These are phyloP conservation scores for Zygosaccharomyces rouxii DNA, from an alignment of 805 yeast genomes.

Conservation along the genomic window DNA sequence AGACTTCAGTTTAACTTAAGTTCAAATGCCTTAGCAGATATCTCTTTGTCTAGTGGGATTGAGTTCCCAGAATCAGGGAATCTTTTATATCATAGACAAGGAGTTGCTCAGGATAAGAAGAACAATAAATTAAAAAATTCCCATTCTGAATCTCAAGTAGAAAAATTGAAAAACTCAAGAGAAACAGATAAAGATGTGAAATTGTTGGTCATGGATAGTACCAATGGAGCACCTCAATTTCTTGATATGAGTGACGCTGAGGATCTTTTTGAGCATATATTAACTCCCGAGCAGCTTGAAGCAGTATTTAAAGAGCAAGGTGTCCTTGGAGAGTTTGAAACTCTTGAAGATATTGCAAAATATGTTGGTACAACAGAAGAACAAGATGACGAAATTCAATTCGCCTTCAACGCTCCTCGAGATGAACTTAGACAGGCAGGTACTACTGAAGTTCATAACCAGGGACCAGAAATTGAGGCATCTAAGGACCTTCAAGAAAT, in stretches of 20 bases:
- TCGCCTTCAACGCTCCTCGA: background rate
- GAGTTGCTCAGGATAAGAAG: background rate
- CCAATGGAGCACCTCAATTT: conserved; percentile 17
- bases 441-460: background rate
- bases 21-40: conserved; percentile 9
- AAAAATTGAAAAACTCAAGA: background rate
- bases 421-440: background rate
- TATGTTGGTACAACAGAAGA: background rate
- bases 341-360: background rate
- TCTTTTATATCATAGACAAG: conserved; percentile 9
- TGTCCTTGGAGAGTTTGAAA: background rate
- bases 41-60: conserved; percentile 6
- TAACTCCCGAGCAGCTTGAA: conserved; percentile 7
- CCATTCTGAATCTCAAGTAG: background rate
- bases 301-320: background rate
- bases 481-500: background rate
- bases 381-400: background rate
- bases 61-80: conserved; percentile 11
- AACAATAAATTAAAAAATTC: background rate
- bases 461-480: background rate
- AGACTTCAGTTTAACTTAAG: conserved; percentile 15
- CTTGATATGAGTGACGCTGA: conserved; percentile 15
- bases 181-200: background rate
- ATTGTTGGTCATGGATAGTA: conserved; percentile 10
- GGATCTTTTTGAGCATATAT: conserved; percentile 16